These are phyloP conservation scores for Dillenia suffruticosa DNA, from an alignment of 164 flowering plant genomes.

Conservation along the genomic window DNA sequence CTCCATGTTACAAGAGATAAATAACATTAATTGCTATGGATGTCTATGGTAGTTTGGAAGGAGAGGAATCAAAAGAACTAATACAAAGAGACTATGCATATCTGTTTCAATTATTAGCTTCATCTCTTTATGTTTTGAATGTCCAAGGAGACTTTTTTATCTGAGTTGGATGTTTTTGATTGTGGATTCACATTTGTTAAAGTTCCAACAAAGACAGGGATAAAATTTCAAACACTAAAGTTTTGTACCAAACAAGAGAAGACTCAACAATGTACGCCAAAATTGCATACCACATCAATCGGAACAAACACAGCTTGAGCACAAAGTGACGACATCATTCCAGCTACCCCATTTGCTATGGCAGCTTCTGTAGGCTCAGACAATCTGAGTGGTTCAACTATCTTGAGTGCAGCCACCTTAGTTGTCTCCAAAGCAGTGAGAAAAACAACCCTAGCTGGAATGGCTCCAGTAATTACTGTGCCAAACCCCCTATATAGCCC, in stretches of 20 bases:
- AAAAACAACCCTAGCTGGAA: conserved; percentile 88
- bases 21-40: too few species aligned
- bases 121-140: too few species aligned
- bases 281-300: conserved; percentile 78
- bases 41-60: too few species aligned
- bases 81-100: too few species aligned
- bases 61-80: too few species aligned
- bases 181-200: too few species aligned
- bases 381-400: conserved; percentile 63
- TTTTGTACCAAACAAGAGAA: background rate
- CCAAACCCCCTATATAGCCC: conserved; percentile 96
- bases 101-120: too few species aligned
- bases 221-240: background rate
- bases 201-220: background rate
- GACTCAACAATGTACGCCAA: background rate
- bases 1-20: too few species aligned
- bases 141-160: too few species aligned
- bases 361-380: conserved; percentile 93
- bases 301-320: conserved; percentile 95
- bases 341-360: conserved; percentile 89
- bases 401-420: conserved; percentile 65
- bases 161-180: too few species aligned
- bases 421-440: conserved; percentile 93
- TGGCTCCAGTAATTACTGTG: conserved; percentile 88
- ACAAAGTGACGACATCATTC: conserved; percentile 78